Evolutionary conservation across 257 asterid species (phyloP).

Genomic region (Lithospermum erythrorhizon): DNA sequence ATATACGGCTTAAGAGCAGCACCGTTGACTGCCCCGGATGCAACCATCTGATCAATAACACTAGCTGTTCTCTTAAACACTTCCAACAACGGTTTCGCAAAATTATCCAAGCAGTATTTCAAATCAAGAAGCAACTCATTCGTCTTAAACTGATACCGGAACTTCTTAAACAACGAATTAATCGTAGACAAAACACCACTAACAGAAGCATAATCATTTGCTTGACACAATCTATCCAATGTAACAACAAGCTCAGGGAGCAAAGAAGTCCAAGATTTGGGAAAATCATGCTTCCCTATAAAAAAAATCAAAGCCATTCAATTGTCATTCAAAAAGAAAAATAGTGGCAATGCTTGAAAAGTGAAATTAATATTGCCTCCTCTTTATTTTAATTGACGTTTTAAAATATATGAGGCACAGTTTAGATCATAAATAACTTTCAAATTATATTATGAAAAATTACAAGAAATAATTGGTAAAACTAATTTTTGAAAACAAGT

Average conservation of each 20-base stretch:
- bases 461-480: no score
- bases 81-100: slow-evolving; percentile 59
- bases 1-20: slow-evolving; percentile 41
- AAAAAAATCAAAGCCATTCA: no score
- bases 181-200: slow-evolving; percentile 66
- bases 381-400: no score
- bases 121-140: slow-evolving; percentile 65
- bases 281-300: slow-evolving; percentile 61
- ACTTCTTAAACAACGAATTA: slow-evolving; percentile 67
- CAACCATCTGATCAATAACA: slow-evolving; percentile 38
- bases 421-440: no score
- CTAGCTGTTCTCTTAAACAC: slow-evolving; percentile 56
- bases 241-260: slow-evolving; percentile 67
- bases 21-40: slow-evolving; percentile 35
- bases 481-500: no score
- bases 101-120: slow-evolving; percentile 72
- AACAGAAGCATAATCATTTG: slow-evolving; percentile 62
- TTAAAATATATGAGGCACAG: no score
- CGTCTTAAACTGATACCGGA: slow-evolving; percentile 56
- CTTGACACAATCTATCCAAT: slow-evolving; percentile 43
- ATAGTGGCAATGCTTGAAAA: no score
- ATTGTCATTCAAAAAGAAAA: no score
- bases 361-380: no score
- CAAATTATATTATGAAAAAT: no score
- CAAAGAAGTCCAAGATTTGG: slow-evolving; percentile 56